phyloP scores from a whole-genome alignment of 2,329 filamentous ascomycete genomes.

The Fusarium fracticaudum region DNA sequence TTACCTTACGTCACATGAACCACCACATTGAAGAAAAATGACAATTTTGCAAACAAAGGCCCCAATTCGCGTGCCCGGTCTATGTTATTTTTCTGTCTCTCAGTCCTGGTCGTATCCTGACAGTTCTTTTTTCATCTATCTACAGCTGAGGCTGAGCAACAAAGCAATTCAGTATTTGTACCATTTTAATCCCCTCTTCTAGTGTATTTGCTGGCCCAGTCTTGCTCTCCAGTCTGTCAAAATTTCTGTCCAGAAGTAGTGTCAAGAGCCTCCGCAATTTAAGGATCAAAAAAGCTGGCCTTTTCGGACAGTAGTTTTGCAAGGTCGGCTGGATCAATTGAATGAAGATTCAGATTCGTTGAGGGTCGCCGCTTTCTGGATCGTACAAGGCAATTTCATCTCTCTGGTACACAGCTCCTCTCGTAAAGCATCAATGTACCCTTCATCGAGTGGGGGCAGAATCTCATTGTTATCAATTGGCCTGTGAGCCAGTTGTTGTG shows the following conservation, averaged over 20 bases:
- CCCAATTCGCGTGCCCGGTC: not conserved
- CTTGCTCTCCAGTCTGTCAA: not conserved
- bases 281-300: not conserved
- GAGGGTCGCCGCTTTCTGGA: not conserved
- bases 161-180: not conserved
- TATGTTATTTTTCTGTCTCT: not conserved
- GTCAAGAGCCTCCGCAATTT: not conserved
- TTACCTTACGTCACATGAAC: not conserved
- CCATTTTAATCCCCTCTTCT: not conserved
- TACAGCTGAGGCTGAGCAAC: not conserved
- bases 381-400: not conserved
- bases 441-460: not conserved
- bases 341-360: not conserved
- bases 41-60: not conserved
- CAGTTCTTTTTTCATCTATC: not conserved
- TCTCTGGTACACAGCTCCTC: conserved; percentile 8
- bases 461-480: not conserved
- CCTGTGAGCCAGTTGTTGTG: not conserved
- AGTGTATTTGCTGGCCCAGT: not conserved
- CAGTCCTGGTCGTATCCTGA: not conserved
- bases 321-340: not conserved
- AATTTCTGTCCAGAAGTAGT: not conserved
- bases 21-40: not conserved
- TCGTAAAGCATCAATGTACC: not conserved
- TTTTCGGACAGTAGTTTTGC: not conserved